Conservation (phyloP, 2,329 filamentous ascomycete species). For the Ophiosphaerella korrae region DNA sequence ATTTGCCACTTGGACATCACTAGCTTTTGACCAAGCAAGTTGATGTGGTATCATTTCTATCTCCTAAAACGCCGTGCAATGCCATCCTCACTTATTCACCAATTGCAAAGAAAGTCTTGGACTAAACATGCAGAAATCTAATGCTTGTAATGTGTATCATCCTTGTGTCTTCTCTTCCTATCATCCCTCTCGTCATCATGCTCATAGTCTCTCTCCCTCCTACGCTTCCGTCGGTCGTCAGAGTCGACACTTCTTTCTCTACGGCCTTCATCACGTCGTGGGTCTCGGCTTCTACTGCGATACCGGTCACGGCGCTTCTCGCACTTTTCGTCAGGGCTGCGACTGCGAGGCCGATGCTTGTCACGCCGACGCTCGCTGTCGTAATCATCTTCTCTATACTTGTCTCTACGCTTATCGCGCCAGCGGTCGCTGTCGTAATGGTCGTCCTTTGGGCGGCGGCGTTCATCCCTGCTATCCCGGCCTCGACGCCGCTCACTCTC, state of each 20-base stretch:
- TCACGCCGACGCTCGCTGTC: conserved; percentile 15
- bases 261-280: conserved; percentile 23
- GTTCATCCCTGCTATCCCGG: background rate
- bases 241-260: conserved; percentile 24
- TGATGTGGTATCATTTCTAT: no score
- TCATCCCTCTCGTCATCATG: conserved; percentile 26
- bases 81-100: no score
- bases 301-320: conserved; percentile 28
- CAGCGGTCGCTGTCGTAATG: conserved; percentile 16
- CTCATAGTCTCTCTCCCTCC: conserved; percentile 28
- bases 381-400: conserved; percentile 10
- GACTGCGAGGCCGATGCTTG: conserved; percentile 22
- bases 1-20: no score
- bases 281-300: conserved; percentile 31
- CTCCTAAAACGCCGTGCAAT: no score
- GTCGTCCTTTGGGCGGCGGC: background rate
- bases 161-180: conserved; percentile 25
- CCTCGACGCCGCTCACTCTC: conserved; percentile 13
- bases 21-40: no score
- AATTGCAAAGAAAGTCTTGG: no score
- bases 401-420: conserved; percentile 18
- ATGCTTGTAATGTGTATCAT: conserved; percentile 2
- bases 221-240: conserved; percentile 32
- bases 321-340: conserved; percentile 35
- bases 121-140: no score